Evolutionary conservation across 306 rosid species (phyloP), one percentile per base, ranked within the genome.

Genomic region (Cicer arietinum): DNA sequence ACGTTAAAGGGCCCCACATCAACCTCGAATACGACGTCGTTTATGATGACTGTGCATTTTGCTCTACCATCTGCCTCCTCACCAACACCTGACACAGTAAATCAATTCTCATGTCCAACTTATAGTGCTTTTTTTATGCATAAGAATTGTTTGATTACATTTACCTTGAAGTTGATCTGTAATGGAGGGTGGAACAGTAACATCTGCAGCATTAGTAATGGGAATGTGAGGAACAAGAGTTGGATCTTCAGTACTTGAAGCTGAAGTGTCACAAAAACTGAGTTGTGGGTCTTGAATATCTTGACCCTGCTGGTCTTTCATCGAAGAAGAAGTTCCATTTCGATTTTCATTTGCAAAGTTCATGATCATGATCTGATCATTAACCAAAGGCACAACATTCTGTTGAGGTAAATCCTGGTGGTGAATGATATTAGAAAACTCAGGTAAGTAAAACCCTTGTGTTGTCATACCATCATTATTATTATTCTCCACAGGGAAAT

Each of bases 1-100:
- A 94, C 85, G 80, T 90, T 90, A 73, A 94, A 83, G n/a, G 88
- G 91, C 0, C 94, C 90, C 53, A 76, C 76, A 0, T 63, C 67
- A 57, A 90, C 89, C 78, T 94, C 98, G 41, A 86, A 82, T 13
- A 85, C 90, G 13, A 82, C 85, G 48, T 85, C 88, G 83, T 90
- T 90, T 8, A 90, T 90, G 86, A 90, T 80, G 78, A 91, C 97
- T 52, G 79, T 87, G 10, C 74, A 81, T 85, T 79, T 87, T 16
- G 54, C 83, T 52, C 41, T 45, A 22, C 63, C 75, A 43, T n/a
- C 84, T 41, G 46, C 40, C 71, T 37, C 78, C 68, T 53, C 85
- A 7, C 78, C 88, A 65, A 74, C 67, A 81, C 91, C 93, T 88
- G 85, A 88, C 17, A 8, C 3, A 13, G 9, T 2, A 22, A 22